Percentiles rank a stretch among this genome's conserved stretches.
These are phyloP conservation scores for Trichocladium uniseriatum DNA, from an alignment of 495 filamentous ascomycete genomes.

Conservation along the genomic window DNA sequence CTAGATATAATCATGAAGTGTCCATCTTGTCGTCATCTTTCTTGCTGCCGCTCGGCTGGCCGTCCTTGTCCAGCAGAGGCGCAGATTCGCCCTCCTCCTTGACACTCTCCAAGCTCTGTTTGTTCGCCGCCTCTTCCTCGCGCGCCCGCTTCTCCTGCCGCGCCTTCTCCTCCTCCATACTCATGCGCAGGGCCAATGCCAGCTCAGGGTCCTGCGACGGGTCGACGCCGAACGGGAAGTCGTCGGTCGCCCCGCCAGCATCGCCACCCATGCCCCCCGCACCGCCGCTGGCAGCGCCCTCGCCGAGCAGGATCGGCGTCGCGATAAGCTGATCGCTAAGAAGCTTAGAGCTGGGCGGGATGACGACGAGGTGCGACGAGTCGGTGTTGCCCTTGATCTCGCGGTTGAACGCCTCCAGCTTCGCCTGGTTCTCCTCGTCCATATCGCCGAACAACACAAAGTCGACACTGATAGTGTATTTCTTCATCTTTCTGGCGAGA, in stretches of 20 bases:
- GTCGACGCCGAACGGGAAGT: constrained; percentile 61
- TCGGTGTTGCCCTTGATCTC: constrained; percentile 74
- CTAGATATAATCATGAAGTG: constrained; percentile 47
- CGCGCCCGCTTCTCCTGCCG: constrained; percentile 72
- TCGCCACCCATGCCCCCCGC: constrained; percentile 46
- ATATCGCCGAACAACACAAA: constrained; percentile 91
- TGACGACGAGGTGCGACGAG: constrained; percentile 81
- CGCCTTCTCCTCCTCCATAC: constrained; percentile 91
- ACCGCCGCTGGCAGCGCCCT: constrained; percentile 47
- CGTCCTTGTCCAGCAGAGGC: constrained; percentile 55
- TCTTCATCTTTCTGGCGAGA: constrained; percentile 97
- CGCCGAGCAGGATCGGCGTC: constrained; percentile 81
- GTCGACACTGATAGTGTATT: constrained; percentile 82
- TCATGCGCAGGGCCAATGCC: constrained; percentile 92
- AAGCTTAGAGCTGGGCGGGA: constrained; percentile 82
- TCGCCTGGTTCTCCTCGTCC: constrained; percentile 74
- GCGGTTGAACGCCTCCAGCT: constrained; percentile 86
- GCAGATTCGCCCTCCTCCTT: constrained; percentile 65
- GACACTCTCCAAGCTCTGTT: constrained; percentile 69
- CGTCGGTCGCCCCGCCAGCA: constrained; percentile 47
- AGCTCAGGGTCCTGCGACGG: constrained; percentile 82
- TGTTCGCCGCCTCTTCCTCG: constrained; percentile 57
- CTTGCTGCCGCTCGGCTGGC: constrained; percentile 55
- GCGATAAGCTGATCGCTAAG: constrained; percentile 86
- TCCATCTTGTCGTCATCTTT: constrained; percentile 73